phyloP scores from a whole-genome alignment of 2,329 filamentous ascomycete genomes.

The Claviceps pazoutovae region DNA sequence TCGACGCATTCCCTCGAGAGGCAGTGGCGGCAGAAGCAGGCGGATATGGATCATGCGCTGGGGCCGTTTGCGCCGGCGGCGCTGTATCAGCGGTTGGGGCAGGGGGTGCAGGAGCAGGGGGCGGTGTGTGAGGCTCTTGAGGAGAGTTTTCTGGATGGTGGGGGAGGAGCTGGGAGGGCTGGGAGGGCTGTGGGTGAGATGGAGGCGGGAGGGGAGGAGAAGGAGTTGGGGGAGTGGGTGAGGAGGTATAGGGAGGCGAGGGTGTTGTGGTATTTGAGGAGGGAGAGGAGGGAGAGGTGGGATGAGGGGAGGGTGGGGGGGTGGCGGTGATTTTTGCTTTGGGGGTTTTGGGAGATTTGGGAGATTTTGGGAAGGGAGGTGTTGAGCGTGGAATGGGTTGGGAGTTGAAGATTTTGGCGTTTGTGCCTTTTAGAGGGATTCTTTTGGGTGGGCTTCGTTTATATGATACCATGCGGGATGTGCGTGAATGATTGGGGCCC shows the following conservation, averaged over 20 bases:
- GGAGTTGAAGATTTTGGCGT: too few species aligned
- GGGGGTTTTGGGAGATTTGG: too few species aligned
- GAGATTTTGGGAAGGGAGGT: neutral
- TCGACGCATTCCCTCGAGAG: slow-evolving; percentile 76
- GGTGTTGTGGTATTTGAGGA: slow-evolving; percentile 62
- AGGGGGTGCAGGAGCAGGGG: slow-evolving; percentile 72
- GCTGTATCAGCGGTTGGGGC: slow-evolving; percentile 67
- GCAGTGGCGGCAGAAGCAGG: slow-evolving; percentile 81
- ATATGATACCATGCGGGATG: too few species aligned
- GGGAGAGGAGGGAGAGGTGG: slow-evolving; percentile 85
- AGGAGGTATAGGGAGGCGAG: slow-evolving; percentile 67
- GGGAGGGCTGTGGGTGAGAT: slow-evolving; percentile 21
- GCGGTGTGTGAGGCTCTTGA: slow-evolving; percentile 67
- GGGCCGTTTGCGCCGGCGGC: slow-evolving; percentile 75
- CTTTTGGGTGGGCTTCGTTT: too few species aligned
- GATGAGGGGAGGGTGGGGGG: slow-evolving; percentile 91
- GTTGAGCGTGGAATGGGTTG: neutral
- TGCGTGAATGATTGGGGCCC: too few species aligned
- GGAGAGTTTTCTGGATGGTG: slow-evolving; percentile 74
- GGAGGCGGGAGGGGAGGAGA: slow-evolving; percentile 45
- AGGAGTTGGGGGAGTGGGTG: slow-evolving; percentile 78
- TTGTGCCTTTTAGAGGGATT: too few species aligned
- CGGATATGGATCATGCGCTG: slow-evolving; percentile 75
- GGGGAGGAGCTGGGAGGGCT: slow-evolving; percentile 22
- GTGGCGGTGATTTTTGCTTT: slow-evolving; percentile 54